Evolutionary conservation across 2,329 filamentous ascomycete species (phyloP).

Genomic region (Penicillium capsulatum): DNA sequence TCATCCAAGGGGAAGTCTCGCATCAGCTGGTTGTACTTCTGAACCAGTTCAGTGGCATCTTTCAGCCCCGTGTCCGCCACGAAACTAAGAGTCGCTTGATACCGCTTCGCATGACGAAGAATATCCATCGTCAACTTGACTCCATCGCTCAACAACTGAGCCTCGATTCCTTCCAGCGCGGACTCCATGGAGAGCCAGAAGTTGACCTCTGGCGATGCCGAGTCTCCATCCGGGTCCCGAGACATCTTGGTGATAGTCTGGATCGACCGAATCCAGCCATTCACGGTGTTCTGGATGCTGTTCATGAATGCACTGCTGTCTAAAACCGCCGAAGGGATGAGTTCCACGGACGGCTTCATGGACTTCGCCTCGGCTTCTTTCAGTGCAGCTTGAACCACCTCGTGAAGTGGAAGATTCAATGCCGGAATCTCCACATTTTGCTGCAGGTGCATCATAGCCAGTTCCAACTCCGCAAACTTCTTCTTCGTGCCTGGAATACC

Average conservation of each 20-base stretch:
- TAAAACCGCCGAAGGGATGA: constrained; percentile 70
- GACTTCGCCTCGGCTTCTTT: constrained; percentile 68
- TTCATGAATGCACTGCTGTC: constrained; percentile 91
- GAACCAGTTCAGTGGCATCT: constrained; percentile 91
- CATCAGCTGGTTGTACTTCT: constrained; percentile 99
- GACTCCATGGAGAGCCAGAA: constrained; percentile 99
- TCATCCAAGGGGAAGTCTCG: constrained; percentile 96
- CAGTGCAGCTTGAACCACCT: constrained; percentile 78
- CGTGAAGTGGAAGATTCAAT: constrained; percentile 79
- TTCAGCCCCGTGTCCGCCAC: constrained; percentile 92
- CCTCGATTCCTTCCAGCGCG: constrained; percentile 84
- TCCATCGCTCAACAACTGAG: constrained; percentile 80
- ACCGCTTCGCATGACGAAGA: constrained; percentile 93
- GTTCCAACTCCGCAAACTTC: constrained; percentile 88
- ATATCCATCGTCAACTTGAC: constrained; percentile 90
- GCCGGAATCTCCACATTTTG: constrained; percentile 98
- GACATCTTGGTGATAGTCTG: constrained; percentile 94
- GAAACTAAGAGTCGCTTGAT: constrained; percentile 96
- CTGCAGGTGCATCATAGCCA: constrained; percentile 85
- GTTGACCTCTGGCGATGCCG: constrained; percentile 95
- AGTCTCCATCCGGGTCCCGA: constrained; percentile 70
- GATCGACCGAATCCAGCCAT: constrained; percentile 98
- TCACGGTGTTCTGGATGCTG: constrained; percentile 86
- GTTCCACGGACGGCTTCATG: constrained; percentile 68
- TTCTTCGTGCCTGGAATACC: constrained; percentile 97